Evolutionary conservation across 345 rosid genomes (phyloP).

Genomic region (Odontarrhena argentea): DNA sequence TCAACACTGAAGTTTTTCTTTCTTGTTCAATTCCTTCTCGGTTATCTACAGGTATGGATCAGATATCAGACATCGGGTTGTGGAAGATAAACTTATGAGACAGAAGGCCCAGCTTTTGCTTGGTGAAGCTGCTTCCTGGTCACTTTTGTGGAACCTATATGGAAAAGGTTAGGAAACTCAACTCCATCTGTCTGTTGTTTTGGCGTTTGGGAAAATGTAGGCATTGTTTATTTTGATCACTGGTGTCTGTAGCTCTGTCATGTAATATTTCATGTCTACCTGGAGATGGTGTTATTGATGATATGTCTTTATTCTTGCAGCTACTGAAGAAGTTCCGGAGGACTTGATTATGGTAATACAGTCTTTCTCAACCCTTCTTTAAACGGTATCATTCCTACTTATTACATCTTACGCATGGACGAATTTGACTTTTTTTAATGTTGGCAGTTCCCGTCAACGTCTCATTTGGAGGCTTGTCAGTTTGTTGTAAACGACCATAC

Average conservation of each 20-base stretch:
- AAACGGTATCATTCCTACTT: slow-evolving; percentile 3
- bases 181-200: slow-evolving; percentile 17
- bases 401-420: slow-evolving; percentile 19
- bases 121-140: slow-evolving; percentile 99
- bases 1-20: slow-evolving; percentile 1
- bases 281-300: slow-evolving; percentile 6
- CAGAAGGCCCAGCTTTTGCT: slow-evolving; percentile 93
- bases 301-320: slow-evolving; percentile 55
- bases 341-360: slow-evolving; percentile 61
- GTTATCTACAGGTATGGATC: slow-evolving; percentile 66
- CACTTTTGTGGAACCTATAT: slow-evolving; percentile 91
- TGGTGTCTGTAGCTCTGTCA: slow-evolving; percentile 27
- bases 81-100: slow-evolving; percentile 93
- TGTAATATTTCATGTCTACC: slow-evolving; percentile 29
- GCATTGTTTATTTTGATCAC: slow-evolving; percentile 15
- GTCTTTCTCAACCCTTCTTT: slow-evolving; percentile 25
- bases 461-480: slow-evolving; percentile 93
- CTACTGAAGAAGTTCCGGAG: slow-evolving; percentile 69
- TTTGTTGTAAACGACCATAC: slow-evolving; percentile 84
- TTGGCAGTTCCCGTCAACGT: slow-evolving; percentile 79
- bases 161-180: slow-evolving; percentile 78
- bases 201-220: slow-evolving; percentile 1
- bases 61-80: slow-evolving; percentile 62
- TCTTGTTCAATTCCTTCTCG: slow-evolving; percentile 16
- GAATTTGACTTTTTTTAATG: slow-evolving; percentile 28